A percentile compares a stretch with the other conserved stretches of the same genome.
Evolutionary conservation across 352 stramenopile species (phyloP).

Genomic region (Phytophthora foliorum): DNA sequence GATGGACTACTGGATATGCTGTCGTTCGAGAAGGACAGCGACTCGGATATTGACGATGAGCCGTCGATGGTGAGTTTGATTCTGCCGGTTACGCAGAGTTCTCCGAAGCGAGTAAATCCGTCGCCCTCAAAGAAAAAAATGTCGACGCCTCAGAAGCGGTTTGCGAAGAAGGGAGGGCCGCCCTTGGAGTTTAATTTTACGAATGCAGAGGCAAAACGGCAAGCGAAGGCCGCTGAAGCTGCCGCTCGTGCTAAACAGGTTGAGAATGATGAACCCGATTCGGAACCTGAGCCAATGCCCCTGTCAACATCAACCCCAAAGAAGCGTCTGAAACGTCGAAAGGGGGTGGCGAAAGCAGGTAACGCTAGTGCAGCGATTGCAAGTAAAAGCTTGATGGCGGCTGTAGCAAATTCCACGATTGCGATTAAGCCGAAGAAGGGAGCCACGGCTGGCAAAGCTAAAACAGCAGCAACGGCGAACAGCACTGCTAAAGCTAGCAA

Average conservation of each 20-base stretch:
- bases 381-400: slow-evolving; percentile 26
- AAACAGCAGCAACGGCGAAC: neutral
- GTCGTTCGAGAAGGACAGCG: slow-evolving; percentile 62
- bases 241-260: slow-evolving; percentile 30
- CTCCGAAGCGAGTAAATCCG: slow-evolving; percentile 32
- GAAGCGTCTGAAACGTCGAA: slow-evolving; percentile 52
- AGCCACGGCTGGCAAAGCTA: slow-evolving; percentile 5
- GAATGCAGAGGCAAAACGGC: slow-evolving; percentile 48
- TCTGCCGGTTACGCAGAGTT: slow-evolving; percentile 45
- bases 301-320: slow-evolving; percentile 26
- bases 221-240: slow-evolving; percentile 36
- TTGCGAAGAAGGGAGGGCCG: slow-evolving; percentile 29
- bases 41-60: slow-evolving; percentile 62
- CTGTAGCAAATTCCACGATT: slow-evolving; percentile 22
- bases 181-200: slow-evolving; percentile 66
- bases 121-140: slow-evolving; percentile 35
- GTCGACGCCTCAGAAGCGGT: slow-evolving; percentile 35
- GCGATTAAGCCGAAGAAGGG: slow-evolving; percentile 22
- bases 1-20: slow-evolving; percentile 70
- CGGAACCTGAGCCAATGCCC: slow-evolving; percentile 34
- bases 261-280: slow-evolving; percentile 30
- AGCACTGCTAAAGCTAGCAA: slow-evolving; percentile 2
- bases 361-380: neutral
- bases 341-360: slow-evolving; percentile 31
- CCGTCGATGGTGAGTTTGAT: slow-evolving; percentile 65